Conservation (phyloP, 495 filamentous ascomycete species). For the Filosporella fistucella region DNA sequence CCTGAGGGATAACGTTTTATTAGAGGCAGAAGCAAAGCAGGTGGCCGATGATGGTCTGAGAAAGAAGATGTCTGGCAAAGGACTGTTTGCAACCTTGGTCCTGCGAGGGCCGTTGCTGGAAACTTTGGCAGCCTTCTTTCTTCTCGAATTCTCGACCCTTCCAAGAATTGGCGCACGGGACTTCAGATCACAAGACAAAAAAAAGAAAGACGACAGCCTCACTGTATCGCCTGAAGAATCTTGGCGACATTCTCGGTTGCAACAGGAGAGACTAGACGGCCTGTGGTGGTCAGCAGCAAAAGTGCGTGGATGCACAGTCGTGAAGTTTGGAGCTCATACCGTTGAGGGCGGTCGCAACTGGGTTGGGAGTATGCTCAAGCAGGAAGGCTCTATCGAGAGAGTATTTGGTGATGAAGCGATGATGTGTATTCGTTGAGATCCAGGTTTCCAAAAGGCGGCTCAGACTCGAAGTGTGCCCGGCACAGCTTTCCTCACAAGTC, state of each 20-base stretch:
- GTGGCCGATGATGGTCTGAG: conserved; percentile 36
- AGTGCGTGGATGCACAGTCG: conserved; percentile 77
- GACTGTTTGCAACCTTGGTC: conserved; percentile 78
- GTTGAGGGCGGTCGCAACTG: conserved; percentile 46
- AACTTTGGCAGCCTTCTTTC: conserved; percentile 60
- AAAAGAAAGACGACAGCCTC: conserved; percentile 28
- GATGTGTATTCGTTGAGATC: conserved; percentile 39
- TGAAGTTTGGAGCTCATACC: conserved; percentile 68
- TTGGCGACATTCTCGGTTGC: conserved; percentile 38
- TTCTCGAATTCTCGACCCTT: conserved; percentile 67
- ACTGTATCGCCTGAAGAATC: conserved; percentile 31
- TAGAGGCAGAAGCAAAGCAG: conserved; percentile 47
- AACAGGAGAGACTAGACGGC: conserved; percentile 50
- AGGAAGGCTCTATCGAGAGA: conserved; percentile 42
- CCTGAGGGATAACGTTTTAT: conserved; percentile 74
- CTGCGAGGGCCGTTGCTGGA: conserved; percentile 70
- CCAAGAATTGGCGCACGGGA: conserved; percentile 83
- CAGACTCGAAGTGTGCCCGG: too few relatives aligned
- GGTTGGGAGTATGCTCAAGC: conserved; percentile 45
- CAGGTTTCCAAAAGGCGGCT: too few relatives aligned
- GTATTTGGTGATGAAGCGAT: conserved; percentile 46
- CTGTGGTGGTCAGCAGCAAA: conserved; percentile 83
- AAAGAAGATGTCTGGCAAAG: conserved; percentile 57
- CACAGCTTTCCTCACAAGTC: too few relatives aligned
- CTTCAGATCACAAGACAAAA: conserved; percentile 53